Evolutionary conservation across 2,329 filamentous ascomycete species (phyloP).

Genomic region (Lasiodiplodia citricola): DNA sequence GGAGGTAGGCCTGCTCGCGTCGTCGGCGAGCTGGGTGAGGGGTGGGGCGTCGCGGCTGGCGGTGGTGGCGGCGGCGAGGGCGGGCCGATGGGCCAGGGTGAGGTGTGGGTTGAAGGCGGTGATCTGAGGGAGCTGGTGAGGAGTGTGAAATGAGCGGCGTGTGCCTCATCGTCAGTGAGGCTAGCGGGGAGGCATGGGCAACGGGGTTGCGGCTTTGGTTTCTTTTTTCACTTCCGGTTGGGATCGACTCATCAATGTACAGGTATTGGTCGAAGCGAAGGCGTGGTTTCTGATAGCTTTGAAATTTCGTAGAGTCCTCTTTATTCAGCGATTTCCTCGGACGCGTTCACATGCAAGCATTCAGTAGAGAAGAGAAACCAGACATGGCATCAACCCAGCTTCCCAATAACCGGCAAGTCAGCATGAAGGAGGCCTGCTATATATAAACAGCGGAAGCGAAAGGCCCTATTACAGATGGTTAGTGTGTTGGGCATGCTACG

Average conservation of each 20-base stretch:
- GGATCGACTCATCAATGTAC: neutral
- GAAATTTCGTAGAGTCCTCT: neutral
- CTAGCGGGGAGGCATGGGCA: neutral
- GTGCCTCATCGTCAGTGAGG: neutral
- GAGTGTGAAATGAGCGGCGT: conserved; percentile 32
- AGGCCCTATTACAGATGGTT: too few species aligned
- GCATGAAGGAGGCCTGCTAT: neutral
- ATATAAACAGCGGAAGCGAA: too few species aligned
- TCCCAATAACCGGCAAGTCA: neutral
- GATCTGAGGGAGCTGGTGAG: conserved; percentile 56
- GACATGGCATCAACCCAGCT: neutral
- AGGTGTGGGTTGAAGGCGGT: conserved; percentile 56
- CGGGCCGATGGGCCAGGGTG: conserved; percentile 41
- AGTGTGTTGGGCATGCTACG: too few species aligned
- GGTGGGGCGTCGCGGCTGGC: conserved; percentile 54
- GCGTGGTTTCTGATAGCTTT: neutral
- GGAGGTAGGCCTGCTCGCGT: conserved; percentile 60
- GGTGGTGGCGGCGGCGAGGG: conserved; percentile 35
- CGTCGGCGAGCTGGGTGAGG: conserved; percentile 55
- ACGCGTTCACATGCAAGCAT: neutral
- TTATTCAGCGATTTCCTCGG: neutral
- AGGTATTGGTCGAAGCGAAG: neutral
- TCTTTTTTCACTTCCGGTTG: neutral
- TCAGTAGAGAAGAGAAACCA: neutral
- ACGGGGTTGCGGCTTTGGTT: too few species aligned